Evolutionary conservation across 805 yeast genomes (phyloP).

Genomic region (Candida xyloterini): DNA sequence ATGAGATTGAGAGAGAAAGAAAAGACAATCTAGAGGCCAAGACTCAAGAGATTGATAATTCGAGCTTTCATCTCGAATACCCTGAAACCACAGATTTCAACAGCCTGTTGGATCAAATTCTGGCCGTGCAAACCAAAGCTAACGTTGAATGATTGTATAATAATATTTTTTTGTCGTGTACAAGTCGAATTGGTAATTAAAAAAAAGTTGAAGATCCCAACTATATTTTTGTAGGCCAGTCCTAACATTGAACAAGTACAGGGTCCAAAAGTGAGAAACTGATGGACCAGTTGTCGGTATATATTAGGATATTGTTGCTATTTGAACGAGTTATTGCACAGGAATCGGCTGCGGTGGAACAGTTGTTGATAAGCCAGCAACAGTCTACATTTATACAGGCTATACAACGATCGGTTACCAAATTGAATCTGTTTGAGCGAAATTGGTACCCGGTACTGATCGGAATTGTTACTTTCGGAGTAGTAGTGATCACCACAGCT

Average conservation of each 20-base stretch:
- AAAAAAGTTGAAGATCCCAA: slow-evolving; percentile 7
- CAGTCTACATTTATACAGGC: slow-evolving; percentile 1
- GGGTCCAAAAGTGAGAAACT: slow-evolving; percentile 2
- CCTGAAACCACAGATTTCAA: slow-evolving; percentile 16
- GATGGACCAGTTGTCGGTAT: slow-evolving; percentile 7
- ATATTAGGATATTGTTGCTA: slow-evolving; percentile 1
- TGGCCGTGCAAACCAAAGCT: slow-evolving; percentile 11
- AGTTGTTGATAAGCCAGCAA: background rate
- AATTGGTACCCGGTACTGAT: slow-evolving; percentile 20
- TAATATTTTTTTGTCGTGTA: slow-evolving; percentile 13
- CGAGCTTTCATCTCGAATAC: background rate
- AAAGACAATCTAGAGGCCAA: slow-evolving; percentile 3
- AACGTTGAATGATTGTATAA: background rate
- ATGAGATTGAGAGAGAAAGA: slow-evolving; percentile 41
- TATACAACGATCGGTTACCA: slow-evolving; percentile 3
- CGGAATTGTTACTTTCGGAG: slow-evolving; percentile 18
- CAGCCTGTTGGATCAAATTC: slow-evolving; percentile 22
- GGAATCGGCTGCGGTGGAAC: background rate
- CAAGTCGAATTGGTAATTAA: slow-evolving; percentile 10
- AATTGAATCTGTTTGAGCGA: slow-evolving; percentile 12
- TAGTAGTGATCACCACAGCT: slow-evolving; percentile 19
- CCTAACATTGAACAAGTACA: background rate
- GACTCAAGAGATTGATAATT: too few relatives aligned
- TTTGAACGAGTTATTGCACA: background rate
- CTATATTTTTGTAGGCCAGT: background rate